These are phyloP conservation scores for Tausonia pullulans DNA, from an alignment of 1,284 basidiomycete genomes.

Conservation along the genomic window DNA sequence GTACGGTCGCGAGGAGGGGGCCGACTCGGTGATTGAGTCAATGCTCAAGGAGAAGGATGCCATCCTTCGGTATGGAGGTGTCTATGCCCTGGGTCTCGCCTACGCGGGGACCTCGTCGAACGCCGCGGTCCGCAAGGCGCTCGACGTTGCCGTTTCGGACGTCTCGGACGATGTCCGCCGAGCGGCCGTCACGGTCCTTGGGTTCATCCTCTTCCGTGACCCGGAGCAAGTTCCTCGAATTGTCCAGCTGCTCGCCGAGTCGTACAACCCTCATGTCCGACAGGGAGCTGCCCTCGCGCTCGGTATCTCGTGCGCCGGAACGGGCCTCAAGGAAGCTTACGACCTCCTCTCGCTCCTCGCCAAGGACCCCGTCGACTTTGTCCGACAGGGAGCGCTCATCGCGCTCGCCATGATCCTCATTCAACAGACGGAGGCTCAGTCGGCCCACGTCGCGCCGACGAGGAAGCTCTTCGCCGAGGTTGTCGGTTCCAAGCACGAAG, in stretches of 20 bases:
- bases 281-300: conserved; percentile 90
- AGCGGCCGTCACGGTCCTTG: conserved; percentile 85
- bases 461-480: conserved; percentile 78
- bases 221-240: conserved; percentile 86
- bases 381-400: conserved; percentile 92
- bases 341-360: conserved; percentile 94
- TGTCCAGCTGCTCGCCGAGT: conserved; percentile 88
- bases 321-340: conserved; percentile 83
- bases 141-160: conserved; percentile 93
- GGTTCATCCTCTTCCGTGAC: conserved; percentile 91
- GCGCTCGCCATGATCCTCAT: conserved; percentile 91
- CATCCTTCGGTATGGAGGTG: conserved; percentile 87
- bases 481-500: conserved; percentile 88
- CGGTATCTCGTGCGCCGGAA: conserved; percentile 94
- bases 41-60: conserved; percentile 83
- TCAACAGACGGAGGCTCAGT: conserved; percentile 81
- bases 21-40: conserved; percentile 61
- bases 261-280: conserved; percentile 95
- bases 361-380: conserved; percentile 91
- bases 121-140: conserved; percentile 71
- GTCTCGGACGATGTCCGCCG: conserved; percentile 91
- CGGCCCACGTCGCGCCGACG: conserved; percentile 64
- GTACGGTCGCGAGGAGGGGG: conserved; percentile 82
- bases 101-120: conserved; percentile 93
- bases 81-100: conserved; percentile 85